Percentiles rank a stretch among this genome's conserved stretches.
Conservation (phyloP, 371 early-diverging fungal species). For the Mucor indicus region DNA sequence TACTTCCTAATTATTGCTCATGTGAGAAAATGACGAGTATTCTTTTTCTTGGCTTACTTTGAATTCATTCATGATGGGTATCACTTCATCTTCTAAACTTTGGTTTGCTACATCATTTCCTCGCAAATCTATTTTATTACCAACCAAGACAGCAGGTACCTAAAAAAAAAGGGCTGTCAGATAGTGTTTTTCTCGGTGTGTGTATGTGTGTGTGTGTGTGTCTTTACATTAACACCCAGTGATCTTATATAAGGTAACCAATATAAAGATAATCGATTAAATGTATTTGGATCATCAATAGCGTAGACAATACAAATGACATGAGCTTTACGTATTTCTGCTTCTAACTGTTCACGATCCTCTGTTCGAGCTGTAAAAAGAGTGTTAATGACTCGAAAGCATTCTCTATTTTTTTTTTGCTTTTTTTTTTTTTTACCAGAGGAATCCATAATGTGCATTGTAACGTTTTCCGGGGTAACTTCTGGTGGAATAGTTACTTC, state of each 20-base stretch:
- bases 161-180: slow-evolving; percentile 13
- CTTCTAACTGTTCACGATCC: slow-evolving; percentile 81
- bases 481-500: slow-evolving; percentile 98
- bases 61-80: slow-evolving; percentile 97
- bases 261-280: slow-evolving; percentile 76
- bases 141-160: slow-evolving; percentile 95
- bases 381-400: not conserved
- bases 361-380: slow-evolving; percentile 70
- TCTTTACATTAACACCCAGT: slow-evolving; percentile 83
- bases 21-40: no score
- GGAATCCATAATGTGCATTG: slow-evolving; percentile 95
- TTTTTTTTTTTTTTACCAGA: slow-evolving; percentile 54
- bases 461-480: slow-evolving; percentile 94
- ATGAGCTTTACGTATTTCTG: slow-evolving; percentile 92
- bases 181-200: no score
- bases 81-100: slow-evolving; percentile 86
- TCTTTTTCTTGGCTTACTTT: no score
- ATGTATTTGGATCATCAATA: slow-evolving; percentile 79
- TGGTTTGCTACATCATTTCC: slow-evolving; percentile 78
- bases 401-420: not conserved
- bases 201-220: no score
- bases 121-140: slow-evolving; percentile 93
- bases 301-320: slow-evolving; percentile 96
- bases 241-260: slow-evolving; percentile 93
- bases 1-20: slow-evolving; percentile 70